Conservation (phyloP, 2,329 filamentous ascomycete genomes). For the Cytospora paraplurivora region DNA sequence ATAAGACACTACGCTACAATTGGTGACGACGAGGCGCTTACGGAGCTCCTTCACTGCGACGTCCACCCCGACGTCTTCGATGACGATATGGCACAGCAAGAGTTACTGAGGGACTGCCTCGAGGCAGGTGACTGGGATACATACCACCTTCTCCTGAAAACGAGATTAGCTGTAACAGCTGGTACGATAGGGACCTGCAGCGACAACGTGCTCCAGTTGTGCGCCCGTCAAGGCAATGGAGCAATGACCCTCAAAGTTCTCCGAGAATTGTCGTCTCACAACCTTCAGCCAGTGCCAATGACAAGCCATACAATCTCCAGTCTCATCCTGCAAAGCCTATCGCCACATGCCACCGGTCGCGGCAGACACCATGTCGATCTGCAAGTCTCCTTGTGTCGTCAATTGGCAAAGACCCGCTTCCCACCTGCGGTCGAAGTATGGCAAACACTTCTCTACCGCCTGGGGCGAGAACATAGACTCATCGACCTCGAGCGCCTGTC, state of each 20-base stretch:
- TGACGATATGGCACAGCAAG: constrained; percentile 44
- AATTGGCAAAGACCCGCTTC: constrained; percentile 43
- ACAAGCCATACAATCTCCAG: constrained; percentile 35
- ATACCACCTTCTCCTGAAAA: constrained; percentile 47
- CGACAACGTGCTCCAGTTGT: constrained; percentile 40
- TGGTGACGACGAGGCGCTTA: constrained; percentile 53
- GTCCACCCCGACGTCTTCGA: constrained; percentile 60
- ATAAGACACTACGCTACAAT: constrained; percentile 64
- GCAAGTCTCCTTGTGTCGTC: constrained; percentile 40
- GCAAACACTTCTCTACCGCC: constrained; percentile 46
- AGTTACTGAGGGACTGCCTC: constrained; percentile 41
- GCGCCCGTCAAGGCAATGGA: constrained; percentile 36
- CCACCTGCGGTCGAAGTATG: constrained; percentile 46
- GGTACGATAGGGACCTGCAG: constrained; percentile 36
- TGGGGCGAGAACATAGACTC: constrained; percentile 48
- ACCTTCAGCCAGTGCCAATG: constrained; percentile 34
- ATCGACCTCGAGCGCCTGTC: constrained; percentile 49
- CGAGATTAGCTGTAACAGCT: constrained; percentile 42
- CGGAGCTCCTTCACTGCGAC: constrained; percentile 50
- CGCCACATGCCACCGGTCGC: constrained; percentile 20
- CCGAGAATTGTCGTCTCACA: constrained; percentile 41
- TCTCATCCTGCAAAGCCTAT: constrained; percentile 37
- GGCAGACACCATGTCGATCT: constrained; percentile 33
- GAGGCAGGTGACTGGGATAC: constrained; percentile 44
- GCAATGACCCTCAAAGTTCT: constrained; percentile 39